Conservation (phyloP, 768 basidiomycete species). For the Boletus rubescentipes region DNA sequence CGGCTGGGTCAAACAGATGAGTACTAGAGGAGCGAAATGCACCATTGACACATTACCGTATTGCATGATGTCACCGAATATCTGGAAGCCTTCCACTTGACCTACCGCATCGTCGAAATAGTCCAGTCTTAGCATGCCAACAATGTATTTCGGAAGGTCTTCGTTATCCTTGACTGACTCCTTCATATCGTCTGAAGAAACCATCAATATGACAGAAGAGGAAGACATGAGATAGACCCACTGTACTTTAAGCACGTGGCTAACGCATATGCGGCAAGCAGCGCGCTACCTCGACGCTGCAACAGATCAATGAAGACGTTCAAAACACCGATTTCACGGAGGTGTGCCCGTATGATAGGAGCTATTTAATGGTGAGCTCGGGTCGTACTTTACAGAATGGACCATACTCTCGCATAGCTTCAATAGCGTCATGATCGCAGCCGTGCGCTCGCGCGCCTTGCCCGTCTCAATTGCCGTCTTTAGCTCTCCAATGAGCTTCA, state of each 20-base stretch:
- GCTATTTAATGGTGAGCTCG: too few species aligned
- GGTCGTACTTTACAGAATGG: too few species aligned
- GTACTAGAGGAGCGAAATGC: too few species aligned
- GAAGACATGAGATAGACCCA: neutral
- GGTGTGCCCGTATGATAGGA: too few species aligned
- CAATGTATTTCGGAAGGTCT: conserved; percentile 1
- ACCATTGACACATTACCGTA: neutral
- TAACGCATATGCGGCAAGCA: neutral
- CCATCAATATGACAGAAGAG: neutral
- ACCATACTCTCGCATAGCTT: too few species aligned
- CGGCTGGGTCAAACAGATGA: neutral
- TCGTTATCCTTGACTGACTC: neutral
- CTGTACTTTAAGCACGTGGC: neutral
- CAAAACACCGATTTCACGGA: too few species aligned
- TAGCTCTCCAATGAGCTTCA: too few species aligned
- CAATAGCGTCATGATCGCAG: neutral
- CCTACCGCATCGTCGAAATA: conserved; percentile 4
- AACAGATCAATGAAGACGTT: too few species aligned
- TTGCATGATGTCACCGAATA: conserved; percentile 1
- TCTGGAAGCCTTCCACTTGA: conserved; percentile 5
- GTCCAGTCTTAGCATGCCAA: conserved; percentile 2
- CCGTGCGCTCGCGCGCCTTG: too few species aligned
- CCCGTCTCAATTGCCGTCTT: too few species aligned
- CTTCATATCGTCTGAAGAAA: conserved; percentile 1
- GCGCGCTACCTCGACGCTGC: too few species aligned